Conservation (phyloP, 2,329 filamentous ascomycete genomes). For the Aspergillus awamori region DNA sequence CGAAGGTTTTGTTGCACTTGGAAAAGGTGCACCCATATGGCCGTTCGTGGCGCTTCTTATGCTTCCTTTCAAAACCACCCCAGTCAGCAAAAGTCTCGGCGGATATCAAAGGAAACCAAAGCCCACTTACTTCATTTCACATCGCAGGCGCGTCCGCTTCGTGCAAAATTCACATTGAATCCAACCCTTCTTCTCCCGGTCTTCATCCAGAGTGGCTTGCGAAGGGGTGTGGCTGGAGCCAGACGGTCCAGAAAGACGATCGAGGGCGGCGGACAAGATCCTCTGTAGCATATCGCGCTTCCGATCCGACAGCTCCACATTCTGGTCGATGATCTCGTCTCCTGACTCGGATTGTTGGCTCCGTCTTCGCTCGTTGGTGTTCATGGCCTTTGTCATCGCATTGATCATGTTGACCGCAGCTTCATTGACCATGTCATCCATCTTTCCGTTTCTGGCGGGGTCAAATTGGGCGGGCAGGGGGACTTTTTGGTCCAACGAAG, state of each 20-base stretch:
- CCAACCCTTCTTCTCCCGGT: conserved; percentile 29
- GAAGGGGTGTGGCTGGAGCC: conserved; percentile 9
- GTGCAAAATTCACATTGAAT: conserved; percentile 36
- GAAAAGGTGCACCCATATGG: conserved; percentile 81
- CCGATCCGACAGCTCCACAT: conserved; percentile 27
- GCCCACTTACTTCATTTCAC: conserved; percentile 41
- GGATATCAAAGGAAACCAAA: conserved; percentile 1
- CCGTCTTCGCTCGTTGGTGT: conserved; percentile 27
- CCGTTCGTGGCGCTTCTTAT: conserved; percentile 76
- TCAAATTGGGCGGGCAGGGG: conserved; percentile 10
- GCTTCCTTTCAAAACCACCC: conserved; percentile 63
- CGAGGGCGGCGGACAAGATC: conserved; percentile 34
- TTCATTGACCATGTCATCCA: conserved; percentile 30
- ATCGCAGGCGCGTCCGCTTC: conserved; percentile 36
- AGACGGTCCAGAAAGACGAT: conserved; percentile 25
- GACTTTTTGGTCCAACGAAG: conserved; percentile 13
- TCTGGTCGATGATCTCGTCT: conserved; percentile 24
- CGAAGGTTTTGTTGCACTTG: conserved; percentile 72
- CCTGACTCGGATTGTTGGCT: conserved; percentile 27
- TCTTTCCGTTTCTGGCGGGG: conserved; percentile 15
- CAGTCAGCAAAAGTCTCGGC: background rate
- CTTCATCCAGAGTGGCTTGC: conserved; percentile 8
- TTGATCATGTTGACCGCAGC: conserved; percentile 37
- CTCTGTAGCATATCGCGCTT: conserved; percentile 39
- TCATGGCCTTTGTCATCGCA: conserved; percentile 38